Evolutionary conservation across 306 rosid species (phyloP).

Genomic region (Malus orientalis): DNA sequence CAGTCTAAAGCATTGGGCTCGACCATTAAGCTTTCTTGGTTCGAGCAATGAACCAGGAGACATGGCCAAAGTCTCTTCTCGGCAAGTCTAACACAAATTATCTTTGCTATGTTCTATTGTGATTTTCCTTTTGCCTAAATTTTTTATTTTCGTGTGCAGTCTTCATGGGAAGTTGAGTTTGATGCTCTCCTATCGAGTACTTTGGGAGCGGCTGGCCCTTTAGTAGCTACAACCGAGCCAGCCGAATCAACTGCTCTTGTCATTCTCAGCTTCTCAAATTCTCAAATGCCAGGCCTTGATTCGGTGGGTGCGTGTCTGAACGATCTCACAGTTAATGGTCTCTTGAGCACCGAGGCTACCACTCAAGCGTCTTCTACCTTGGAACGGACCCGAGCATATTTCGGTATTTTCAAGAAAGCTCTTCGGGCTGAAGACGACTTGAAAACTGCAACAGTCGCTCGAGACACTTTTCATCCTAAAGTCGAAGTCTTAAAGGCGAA

Average conservation of each 20-base stretch:
- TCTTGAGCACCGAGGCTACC: accelerated
- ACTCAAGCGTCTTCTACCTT: accelerated
- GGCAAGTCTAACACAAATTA: no score
- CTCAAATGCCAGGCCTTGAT: accelerated
- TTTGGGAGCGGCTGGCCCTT: accelerated
- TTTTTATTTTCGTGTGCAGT: no score
- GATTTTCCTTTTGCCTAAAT: accelerated
- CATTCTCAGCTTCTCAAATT: no score
- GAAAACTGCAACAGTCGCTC: accelerated
- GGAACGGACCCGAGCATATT: accelerated
- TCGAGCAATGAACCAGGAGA: no score
- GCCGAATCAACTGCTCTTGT: accelerated
- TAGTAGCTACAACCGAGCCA: accelerated
- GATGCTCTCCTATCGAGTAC: no score
- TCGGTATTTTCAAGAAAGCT: no score
- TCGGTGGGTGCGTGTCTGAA: no score
- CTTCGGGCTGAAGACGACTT: no score
- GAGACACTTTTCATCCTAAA: accelerated
- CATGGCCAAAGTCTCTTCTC: accelerated
- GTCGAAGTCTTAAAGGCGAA: accelerated
- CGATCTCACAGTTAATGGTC: accelerated
- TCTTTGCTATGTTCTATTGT: accelerated
- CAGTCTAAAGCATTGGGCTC: accelerated
- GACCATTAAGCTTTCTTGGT: no score
- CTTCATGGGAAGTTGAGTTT: accelerated